Evolutionary conservation across 495 filamentous ascomycete species (phyloP), one percentile per base, ranked within the genome.

Genomic region (Xylaria flabelliformis): DNA sequence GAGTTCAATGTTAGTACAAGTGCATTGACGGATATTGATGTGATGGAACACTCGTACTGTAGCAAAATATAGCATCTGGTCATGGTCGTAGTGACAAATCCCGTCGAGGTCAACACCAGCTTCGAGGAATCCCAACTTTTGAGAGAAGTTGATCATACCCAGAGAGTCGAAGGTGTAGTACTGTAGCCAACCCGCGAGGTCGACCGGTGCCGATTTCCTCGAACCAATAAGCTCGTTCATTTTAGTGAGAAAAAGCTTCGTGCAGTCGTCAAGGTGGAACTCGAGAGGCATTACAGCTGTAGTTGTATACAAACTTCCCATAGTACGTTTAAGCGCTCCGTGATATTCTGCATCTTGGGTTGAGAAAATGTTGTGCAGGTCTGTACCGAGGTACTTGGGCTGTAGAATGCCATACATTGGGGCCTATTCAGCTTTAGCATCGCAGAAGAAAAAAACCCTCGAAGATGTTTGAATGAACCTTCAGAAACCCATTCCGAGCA

Each of bases 151-250:
- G 55, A 90, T 85, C 66, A 84, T 78, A 7, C 86, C 85, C 50
- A 90, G 87, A 5, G 89, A 87, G 73, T 90, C 89, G 71, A 87
- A 89, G 0, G 88, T 87, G 72, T 86, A 90, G 53, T 83, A 87
- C 69, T 89, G 88, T 44, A 89, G 77, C 85, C 87, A 89, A 63
- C 85, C 78, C 0, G 82, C 81, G 4, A 90, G 80, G 72, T 90
- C 81, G 3, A 88, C 73, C 19, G 15, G 41, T 19, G 50, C 24
- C 10, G 64, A 48, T 44, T 56, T 56, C 51, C 32, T 53, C 4
- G 53, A 51, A 0, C 75, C 77, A 2, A 85, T 79, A 50, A 83
- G 80, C 46, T 87, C 84, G 0, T 56, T 39, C 32, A 90, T 77
- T 13, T 85, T 80, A 32, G 80, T 53, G 17, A 69, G 69, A 55